Evolutionary conservation across 768 basidiomycete species (phyloP).

Genomic region (Amanita fuliginea): DNA sequence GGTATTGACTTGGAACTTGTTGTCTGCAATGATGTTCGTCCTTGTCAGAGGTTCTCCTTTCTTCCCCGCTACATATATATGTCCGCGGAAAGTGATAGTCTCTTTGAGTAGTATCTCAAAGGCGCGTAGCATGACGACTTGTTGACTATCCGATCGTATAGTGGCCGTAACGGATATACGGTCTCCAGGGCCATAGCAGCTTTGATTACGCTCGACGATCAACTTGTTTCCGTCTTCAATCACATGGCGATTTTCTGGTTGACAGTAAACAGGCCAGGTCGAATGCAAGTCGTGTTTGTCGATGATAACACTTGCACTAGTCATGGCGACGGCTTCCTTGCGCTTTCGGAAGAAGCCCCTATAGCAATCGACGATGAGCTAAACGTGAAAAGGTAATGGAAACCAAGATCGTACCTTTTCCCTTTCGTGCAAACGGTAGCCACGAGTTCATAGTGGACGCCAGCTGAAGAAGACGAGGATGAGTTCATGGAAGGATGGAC

Average conservation of each 20-base stretch:
- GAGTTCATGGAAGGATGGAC: no score
- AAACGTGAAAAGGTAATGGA: neutral
- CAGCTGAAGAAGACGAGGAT: constrained; percentile 33
- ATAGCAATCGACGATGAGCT: constrained; percentile 6
- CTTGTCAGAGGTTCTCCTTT: constrained; percentile 49
- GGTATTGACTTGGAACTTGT: constrained; percentile 60
- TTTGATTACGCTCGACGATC: constrained; percentile 61
- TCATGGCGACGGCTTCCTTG: constrained; percentile 57
- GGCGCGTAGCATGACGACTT: constrained; percentile 66
- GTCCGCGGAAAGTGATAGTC: constrained; percentile 61
- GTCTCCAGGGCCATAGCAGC: constrained; percentile 84
- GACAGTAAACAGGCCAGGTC: constrained; percentile 85
- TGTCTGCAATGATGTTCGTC: constrained; percentile 49
- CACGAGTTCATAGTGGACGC: constrained; percentile 84
- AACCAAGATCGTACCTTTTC: constrained; percentile 48
- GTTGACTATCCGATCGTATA: constrained; percentile 58
- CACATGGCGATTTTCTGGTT: constrained; percentile 60
- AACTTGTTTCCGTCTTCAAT: constrained; percentile 63
- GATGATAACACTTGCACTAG: constrained; percentile 64
- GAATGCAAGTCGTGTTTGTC: constrained; percentile 93
- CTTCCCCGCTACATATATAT: constrained; percentile 42
- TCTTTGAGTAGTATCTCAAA: constrained; percentile 79
- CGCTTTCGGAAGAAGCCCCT: constrained; percentile 79
- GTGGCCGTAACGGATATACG: constrained; percentile 61
- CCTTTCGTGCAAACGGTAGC: constrained; percentile 80